Conservation (phyloP, 140 eudicot species). For the Bidens hawaiensis region DNA sequence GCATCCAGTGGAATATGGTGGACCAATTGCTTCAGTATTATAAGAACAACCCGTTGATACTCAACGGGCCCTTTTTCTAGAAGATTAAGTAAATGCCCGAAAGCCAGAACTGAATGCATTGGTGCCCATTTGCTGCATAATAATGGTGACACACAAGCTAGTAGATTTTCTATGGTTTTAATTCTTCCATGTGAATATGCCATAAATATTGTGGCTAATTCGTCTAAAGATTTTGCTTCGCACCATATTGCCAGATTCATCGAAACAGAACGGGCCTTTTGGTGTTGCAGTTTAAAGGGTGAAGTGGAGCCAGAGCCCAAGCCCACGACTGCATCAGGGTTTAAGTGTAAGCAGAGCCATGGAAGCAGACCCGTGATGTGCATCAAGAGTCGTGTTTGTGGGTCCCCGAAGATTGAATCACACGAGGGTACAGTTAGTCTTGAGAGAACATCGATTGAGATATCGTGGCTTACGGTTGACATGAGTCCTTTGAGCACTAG, state of each 20-base stretch:
- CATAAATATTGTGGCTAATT: conserved; percentile 59
- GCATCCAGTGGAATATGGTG: conserved; percentile 74
- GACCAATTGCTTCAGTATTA: conserved; percentile 73
- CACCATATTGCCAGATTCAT: conserved; percentile 78
- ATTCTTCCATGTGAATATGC: conserved; percentile 65
- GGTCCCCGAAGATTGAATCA: conserved; percentile 81
- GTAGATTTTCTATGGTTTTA: conserved; percentile 60
- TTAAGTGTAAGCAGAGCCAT: conserved; percentile 86
- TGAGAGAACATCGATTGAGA: conserved; percentile 83
- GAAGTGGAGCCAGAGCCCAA: conserved; percentile 27
- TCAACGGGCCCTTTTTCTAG: conserved; percentile 81
- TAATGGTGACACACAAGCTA: conserved; percentile 66
- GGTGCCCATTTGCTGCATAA: conserved; percentile 81
- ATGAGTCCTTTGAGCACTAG: conserved; percentile 88
- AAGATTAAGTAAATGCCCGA: conserved; percentile 68
- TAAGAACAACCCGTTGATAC: conserved; percentile 78
- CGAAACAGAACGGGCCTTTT: conserved; percentile 76
- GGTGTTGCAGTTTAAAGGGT: conserved; percentile 48
- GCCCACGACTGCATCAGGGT: conserved; percentile 55
- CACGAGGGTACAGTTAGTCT: conserved; percentile 77
- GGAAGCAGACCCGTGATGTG: conserved; percentile 86
- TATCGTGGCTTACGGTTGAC: conserved; percentile 82
- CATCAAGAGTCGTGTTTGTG: conserved; percentile 84
- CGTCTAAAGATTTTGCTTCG: conserved; percentile 67
- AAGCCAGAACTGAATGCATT: conserved; percentile 65